phyloP scores from a whole-genome alignment of 2,329 filamentous ascomycete species.

The Penicillium sp. region DNA sequence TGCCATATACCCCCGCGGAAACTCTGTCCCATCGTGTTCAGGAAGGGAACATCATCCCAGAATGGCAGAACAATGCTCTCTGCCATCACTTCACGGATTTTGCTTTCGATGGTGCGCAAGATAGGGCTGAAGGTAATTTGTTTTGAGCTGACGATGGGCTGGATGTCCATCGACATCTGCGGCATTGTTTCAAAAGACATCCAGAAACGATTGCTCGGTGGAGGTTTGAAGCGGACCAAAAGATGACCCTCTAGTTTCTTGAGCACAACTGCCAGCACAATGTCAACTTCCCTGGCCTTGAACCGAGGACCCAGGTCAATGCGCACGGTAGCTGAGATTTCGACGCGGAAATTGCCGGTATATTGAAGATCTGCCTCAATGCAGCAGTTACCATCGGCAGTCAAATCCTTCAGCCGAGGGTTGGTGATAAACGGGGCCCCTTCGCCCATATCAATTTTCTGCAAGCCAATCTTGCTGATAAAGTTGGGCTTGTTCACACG shows the following conservation, averaged over 20 bases:
- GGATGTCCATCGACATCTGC: conserved; percentile 89
- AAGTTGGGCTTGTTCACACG: conserved; percentile 90
- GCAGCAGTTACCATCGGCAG: conserved; percentile 84
- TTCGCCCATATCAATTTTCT: conserved; percentile 81
- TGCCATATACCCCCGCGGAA: conserved; percentile 85
- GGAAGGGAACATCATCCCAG: conserved; percentile 95
- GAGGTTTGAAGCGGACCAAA: conserved; percentile 85
- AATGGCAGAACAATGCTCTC: conserved; percentile 91
- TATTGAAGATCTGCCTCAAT: conserved; percentile 88
- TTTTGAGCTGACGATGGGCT: conserved; percentile 90
- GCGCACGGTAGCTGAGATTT: conserved; percentile 88
- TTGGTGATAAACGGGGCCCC: conserved; percentile 87
- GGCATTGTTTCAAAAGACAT: conserved; percentile 92
- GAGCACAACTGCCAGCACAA: conserved; percentile 81
- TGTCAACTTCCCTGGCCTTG: conserved; percentile 84
- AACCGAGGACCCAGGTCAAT: conserved; percentile 87
- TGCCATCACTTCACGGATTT: conserved; percentile 89
- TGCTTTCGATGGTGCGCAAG: conserved; percentile 86
- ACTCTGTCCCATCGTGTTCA: conserved; percentile 72
- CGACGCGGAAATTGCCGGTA: conserved; percentile 82
- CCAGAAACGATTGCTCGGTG: conserved; percentile 95
- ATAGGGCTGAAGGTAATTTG: conserved; percentile 96
- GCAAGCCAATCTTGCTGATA: conserved; percentile 79
- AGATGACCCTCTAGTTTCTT: conserved; percentile 84
- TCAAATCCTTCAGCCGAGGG: conserved; percentile 81